Conservation (phyloP, 1,284 basidiomycete genomes). For the Moesziomyces sp. region DNA sequence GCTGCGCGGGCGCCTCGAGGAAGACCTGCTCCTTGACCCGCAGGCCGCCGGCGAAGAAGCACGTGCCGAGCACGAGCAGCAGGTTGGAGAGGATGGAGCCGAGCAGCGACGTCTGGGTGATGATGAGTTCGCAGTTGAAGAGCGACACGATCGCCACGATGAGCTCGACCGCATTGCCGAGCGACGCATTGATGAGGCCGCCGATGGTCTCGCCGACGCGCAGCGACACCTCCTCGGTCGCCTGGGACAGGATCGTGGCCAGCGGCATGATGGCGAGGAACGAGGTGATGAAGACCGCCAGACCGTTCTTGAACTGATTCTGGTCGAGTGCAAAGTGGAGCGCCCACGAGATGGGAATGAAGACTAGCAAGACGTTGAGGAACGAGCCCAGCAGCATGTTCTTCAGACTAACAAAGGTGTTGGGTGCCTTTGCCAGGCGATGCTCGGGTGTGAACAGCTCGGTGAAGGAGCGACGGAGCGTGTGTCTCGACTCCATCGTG, state of each 20-base stretch:
- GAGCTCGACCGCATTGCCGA: conserved; percentile 62
- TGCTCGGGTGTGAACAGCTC: conserved; percentile 55
- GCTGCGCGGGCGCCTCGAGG: conserved; percentile 45
- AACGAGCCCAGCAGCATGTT: conserved; percentile 47
- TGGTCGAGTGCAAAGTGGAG: conserved; percentile 53
- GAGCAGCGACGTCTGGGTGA: conserved; percentile 59
- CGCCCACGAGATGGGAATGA: conserved; percentile 60
- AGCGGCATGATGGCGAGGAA: conserved; percentile 63
- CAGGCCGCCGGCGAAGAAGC: conserved; percentile 61
- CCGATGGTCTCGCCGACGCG: conserved; percentile 62
- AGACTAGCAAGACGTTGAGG: conserved; percentile 55
- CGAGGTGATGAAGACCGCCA: conserved; percentile 54
- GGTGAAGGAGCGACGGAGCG: conserved; percentile 48
- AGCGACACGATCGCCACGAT: conserved; percentile 64
- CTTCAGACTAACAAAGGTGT: conserved; percentile 32
- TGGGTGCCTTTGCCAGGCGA: conserved; percentile 40
- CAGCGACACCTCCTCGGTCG: conserved; percentile 60
- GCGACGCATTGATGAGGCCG: conserved; percentile 60
- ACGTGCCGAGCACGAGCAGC: conserved; percentile 58
- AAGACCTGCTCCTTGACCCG: conserved; percentile 57
- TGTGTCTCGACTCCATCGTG: conserved; percentile 39
- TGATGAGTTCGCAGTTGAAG: conserved; percentile 59
- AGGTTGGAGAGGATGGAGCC: conserved; percentile 61
- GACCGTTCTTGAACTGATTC: conserved; percentile 28
- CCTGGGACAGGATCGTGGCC: conserved; percentile 56